These are phyloP conservation scores for Saprolegnia parasitica DNA, from an alignment of 352 stramenopile genomes.

Conservation along the genomic window DNA sequence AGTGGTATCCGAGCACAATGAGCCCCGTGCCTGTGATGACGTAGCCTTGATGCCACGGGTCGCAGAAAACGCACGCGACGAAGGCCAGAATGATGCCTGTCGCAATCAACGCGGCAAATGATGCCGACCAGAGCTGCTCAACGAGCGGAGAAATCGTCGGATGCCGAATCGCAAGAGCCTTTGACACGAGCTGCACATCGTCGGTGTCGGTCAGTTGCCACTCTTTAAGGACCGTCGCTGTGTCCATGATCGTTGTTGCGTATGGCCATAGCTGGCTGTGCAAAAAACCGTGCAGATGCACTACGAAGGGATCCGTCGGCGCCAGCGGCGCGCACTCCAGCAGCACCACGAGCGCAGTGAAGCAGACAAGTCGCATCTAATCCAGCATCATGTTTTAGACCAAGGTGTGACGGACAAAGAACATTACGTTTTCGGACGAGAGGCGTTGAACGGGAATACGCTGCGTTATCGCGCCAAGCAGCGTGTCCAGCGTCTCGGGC, in stretches of 20 bases:
- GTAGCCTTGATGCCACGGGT: conserved; percentile 12
- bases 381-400: neutral
- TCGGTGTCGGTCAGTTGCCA: conserved; percentile 1
- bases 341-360: neutral
- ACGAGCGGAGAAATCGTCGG: conserved; percentile 5
- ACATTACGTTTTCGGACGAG: conserved; percentile 6
- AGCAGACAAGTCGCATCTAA: conserved; percentile 15
- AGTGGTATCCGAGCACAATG: conserved; percentile 13
- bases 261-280: conserved; percentile 14
- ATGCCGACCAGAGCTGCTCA: neutral
- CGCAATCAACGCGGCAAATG: neutral
- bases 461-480: conserved; percentile 6
- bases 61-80: conserved; percentile 5
- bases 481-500: neutral
- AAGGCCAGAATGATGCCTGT: neutral
- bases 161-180: neutral
- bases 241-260: neutral
- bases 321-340: neutral
- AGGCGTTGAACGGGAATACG: conserved; percentile 1
- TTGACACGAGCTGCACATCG: neutral
- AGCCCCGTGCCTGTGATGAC: conserved; percentile 9
- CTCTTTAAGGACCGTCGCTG: conserved; percentile 5
- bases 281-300: conserved; percentile 4
- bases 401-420: too few relatives aligned
- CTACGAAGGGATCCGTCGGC: conserved; percentile 5